Conservation (phyloP, 2,329 filamentous ascomycete genomes). For the Zalaria obscura region DNA sequence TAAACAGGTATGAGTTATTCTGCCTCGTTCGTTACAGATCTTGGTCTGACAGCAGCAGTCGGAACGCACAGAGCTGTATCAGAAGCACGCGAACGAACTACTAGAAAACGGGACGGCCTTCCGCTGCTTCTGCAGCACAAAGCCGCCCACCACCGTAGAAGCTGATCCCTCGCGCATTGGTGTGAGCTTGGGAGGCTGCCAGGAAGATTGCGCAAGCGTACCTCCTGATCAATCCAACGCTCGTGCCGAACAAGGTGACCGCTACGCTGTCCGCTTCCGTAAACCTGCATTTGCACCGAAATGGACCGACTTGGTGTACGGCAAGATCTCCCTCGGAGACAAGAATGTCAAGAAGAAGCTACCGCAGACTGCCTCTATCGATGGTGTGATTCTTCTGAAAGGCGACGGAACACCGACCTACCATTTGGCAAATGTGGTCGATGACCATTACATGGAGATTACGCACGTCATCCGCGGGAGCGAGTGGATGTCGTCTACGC, state of each 20-base stretch:
- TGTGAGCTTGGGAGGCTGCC: slow-evolving; percentile 48
- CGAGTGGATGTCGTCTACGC: slow-evolving; percentile 95
- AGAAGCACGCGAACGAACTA: slow-evolving; percentile 53
- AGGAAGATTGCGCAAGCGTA: slow-evolving; percentile 60
- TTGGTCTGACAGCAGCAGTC: slow-evolving; percentile 39
- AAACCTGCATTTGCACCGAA: slow-evolving; percentile 45
- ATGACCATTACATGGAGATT: slow-evolving; percentile 90
- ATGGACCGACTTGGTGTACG: slow-evolving; percentile 71
- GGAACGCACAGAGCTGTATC: slow-evolving; percentile 61
- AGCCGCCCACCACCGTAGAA: slow-evolving; percentile 24
- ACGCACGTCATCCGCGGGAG: slow-evolving; percentile 89
- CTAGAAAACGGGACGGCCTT: slow-evolving; percentile 65
- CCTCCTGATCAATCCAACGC: slow-evolving; percentile 53
- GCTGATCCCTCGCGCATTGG: slow-evolving; percentile 9
- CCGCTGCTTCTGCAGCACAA: slow-evolving; percentile 76
- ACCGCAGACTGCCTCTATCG: slow-evolving; percentile 20
- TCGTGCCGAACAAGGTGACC: slow-evolving; percentile 53
- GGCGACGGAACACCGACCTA: slow-evolving; percentile 89
- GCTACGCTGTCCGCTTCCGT: slow-evolving; percentile 65
- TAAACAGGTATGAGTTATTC: slow-evolving; percentile 47
- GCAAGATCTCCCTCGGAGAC: slow-evolving; percentile 31
- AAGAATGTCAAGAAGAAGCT: slow-evolving; percentile 14
- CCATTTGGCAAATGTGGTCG: slow-evolving; percentile 92
- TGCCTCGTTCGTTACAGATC: background rate
- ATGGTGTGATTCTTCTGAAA: slow-evolving; percentile 72